A percentile compares a stretch with the other conserved stretches of the same genome.
phyloP scores from a whole-genome alignment of 306 rosid genomes.

The Senna siamea region DNA sequence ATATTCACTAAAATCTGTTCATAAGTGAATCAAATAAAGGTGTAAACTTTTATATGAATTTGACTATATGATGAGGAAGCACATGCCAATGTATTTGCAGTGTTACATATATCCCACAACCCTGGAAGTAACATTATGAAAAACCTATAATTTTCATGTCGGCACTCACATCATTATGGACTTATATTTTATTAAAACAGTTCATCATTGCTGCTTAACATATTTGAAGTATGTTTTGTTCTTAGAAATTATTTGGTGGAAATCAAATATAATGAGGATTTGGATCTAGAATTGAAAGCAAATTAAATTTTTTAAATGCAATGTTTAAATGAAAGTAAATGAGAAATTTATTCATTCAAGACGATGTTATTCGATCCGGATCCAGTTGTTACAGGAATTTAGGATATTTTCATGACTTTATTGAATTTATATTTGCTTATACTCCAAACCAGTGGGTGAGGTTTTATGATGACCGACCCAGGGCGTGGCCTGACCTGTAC shows the following conservation, averaged over 20 bases:
- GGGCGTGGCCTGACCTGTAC: constrained; percentile 41
- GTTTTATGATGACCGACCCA: constrained; percentile 8
- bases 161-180: background rate
- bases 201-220: background rate
- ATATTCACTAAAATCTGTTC: too few relatives aligned
- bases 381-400: too few relatives aligned
- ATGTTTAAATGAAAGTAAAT: background rate
- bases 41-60: too few relatives aligned
- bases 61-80: background rate
- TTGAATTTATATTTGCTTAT: too few relatives aligned
- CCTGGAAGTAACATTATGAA: background rate
- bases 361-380: too few relatives aligned
- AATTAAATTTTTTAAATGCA: background rate
- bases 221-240: background rate
- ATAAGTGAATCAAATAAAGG: too few relatives aligned
- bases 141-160: background rate
- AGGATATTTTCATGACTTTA: too few relatives aligned
- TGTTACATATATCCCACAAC: background rate
- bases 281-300: background rate
- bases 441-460: too few relatives aligned
- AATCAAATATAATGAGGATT: background rate
- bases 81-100: background rate
- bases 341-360: background rate
- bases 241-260: too few relatives aligned
- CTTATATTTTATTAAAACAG: background rate